Evolutionary conservation across 2,329 filamentous ascomycete species (phyloP), one percentile per base, ranked within the genome.

Genomic region (Aotearoamyces nothofagi): DNA sequence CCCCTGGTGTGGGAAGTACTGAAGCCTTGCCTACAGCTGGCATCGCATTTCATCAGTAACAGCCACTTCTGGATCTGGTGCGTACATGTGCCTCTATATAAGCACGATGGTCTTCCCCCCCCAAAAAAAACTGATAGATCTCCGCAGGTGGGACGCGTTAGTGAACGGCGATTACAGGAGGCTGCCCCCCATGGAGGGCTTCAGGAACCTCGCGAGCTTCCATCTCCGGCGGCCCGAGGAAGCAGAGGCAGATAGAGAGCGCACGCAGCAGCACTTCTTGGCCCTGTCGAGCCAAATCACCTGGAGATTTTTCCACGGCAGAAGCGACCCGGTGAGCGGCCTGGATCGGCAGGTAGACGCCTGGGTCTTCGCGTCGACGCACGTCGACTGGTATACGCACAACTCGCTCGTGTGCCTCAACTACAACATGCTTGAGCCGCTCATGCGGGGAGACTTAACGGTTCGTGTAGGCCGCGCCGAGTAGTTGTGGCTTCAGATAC

Each of bases 1-100:
- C 11, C 13, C 5, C 5, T 13, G 5, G 24, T 15, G 10, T 26
- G 24, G 24, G 24, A 26, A 11, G 5, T 15, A 10, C 15, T 26
- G 11, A 26, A 26, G 10, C 24, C 24, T 26, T 5, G 24, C 24
- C 24, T 26, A 5, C 9, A 11, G 10, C 14, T 26, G 24, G 24
- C 24, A 4, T 26, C 24, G 13, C n/a, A 5, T 10, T 26, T 26
- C 14, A 13, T 26, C 14, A 9, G 10, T 11, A 15, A 26, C 24
- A 22, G 19, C n/a, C 19, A 22, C 19, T 22, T 8, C 19, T 22
- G 19, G n/a, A n/a, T n/a, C n/a, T n/a, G n/a, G n/a, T n/a, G n/a
- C n/a, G n/a, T n/a, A n/a, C n/a, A n/a, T n/a, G n/a, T n/a, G n/a
- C n/a, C n/a, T n/a, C n/a, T n/a, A n/a, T n/a, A n/a, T n/a, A n/a